phyloP scores from a whole-genome alignment of 2,329 filamentous ascomycete species.

The Coniosporium tulheliwenetii region DNA sequence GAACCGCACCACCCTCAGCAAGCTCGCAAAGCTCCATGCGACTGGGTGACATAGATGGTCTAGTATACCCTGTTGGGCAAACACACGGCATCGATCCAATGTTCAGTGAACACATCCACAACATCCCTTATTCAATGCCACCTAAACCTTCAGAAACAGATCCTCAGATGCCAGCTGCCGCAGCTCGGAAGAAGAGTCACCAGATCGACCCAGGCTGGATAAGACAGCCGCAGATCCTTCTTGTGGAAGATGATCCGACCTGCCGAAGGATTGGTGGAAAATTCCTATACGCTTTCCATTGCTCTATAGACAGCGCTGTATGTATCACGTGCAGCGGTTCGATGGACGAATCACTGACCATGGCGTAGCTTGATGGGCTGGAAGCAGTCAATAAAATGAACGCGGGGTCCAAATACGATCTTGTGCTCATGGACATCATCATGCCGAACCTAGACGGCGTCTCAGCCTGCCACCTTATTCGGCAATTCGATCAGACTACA shows the following conservation, averaged over 20 bases:
- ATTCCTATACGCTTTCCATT: slow-evolving; percentile 49
- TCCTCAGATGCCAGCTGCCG: slow-evolving; percentile 28
- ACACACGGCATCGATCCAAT: slow-evolving; percentile 90
- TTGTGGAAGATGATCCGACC: slow-evolving; percentile 71
- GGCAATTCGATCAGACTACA: slow-evolving; percentile 64
- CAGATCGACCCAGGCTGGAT: slow-evolving; percentile 49
- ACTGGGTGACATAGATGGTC: slow-evolving; percentile 45
- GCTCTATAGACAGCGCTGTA: slow-evolving; percentile 47
- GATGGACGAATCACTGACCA: slow-evolving; percentile 12
- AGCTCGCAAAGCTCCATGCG: slow-evolving; percentile 35
- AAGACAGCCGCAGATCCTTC: slow-evolving; percentile 59
- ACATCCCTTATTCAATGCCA: slow-evolving; percentile 73
- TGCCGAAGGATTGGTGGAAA: slow-evolving; percentile 52
- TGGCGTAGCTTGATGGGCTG: slow-evolving; percentile 57
- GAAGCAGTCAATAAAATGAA: slow-evolving; percentile 83
- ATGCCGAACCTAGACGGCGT: slow-evolving; percentile 96
- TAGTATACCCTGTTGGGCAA: slow-evolving; percentile 83
- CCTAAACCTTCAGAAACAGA: slow-evolving; percentile 44
- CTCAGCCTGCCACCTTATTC: slow-evolving; percentile 83
- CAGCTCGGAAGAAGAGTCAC: slow-evolving; percentile 44
- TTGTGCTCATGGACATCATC: slow-evolving; percentile 52
- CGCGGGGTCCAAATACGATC: slow-evolving; percentile 45
- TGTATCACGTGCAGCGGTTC: slow-evolving; percentile 16
- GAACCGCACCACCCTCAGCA: slow-evolving; percentile 24
- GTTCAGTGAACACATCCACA: slow-evolving; percentile 85